Percentiles rank a stretch among this genome's conserved stretches.
Conservation (phyloP, 768 basidiomycete species). For the Mycena vitilis region DNA sequence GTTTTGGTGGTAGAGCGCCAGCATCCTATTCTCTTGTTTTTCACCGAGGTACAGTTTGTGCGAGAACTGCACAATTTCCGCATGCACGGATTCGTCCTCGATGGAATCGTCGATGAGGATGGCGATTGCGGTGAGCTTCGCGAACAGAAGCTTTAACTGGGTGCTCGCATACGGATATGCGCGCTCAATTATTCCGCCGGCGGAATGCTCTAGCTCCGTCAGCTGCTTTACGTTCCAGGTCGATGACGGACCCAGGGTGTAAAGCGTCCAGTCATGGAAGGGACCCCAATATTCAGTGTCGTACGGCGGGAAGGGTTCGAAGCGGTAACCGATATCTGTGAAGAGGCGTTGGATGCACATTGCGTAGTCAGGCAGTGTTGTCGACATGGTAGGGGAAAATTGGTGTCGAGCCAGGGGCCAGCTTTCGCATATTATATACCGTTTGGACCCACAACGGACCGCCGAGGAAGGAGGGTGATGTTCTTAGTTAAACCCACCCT, state of each 20-base stretch:
- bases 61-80: slow-evolving; percentile 11
- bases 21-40: slow-evolving; percentile 11
- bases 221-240: slow-evolving; percentile 10
- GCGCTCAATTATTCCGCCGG: slow-evolving; percentile 18
- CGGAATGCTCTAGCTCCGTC: slow-evolving; percentile 15
- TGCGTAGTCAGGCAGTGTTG: neutral
- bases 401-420: too few species aligned
- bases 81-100: slow-evolving; percentile 5
- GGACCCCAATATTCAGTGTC: slow-evolving; percentile 16
- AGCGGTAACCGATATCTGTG: slow-evolving; percentile 13
- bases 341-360: slow-evolving; percentile 6
- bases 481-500: too few species aligned
- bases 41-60: slow-evolving; percentile 9
- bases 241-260: slow-evolving; percentile 14
- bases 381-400: neutral
- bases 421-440: too few species aligned
- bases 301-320: slow-evolving; percentile 6
- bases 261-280: slow-evolving; percentile 5
- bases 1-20: slow-evolving; percentile 12
- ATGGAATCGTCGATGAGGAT: slow-evolving; percentile 29
- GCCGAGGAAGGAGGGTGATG: too few species aligned
- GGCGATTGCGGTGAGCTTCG: slow-evolving; percentile 21
- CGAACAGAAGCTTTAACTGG: slow-evolving; percentile 16
- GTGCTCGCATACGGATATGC: slow-evolving; percentile 10
- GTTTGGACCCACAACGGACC: too few species aligned